Base-by-base conservation (phyloP, 495 filamentous ascomycete species). In the Talaromyces borbonicus region DNA sequence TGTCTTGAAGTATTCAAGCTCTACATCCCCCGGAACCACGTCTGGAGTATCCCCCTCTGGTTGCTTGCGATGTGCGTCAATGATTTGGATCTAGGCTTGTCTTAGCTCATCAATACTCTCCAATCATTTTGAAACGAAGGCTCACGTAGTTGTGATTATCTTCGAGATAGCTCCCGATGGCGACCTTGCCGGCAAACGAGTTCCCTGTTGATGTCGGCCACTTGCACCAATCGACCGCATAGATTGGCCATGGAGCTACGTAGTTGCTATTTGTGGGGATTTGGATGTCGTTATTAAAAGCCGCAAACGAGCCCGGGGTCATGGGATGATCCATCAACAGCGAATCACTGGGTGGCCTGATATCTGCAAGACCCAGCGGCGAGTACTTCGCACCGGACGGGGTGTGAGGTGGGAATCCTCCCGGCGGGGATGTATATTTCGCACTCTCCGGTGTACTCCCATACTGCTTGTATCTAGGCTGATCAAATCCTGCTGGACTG, bases 221-320 rank as follows among this genome's bases (percentile, higher is more conserved):
- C 66, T 97, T 97, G 64, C 92, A 99, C 93, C 93, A 99, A 69
- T 99, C 93, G 51, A 93, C 85, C 7, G 93, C 90, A 62, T 95
- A 97, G 30, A 93, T 82, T 29, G 87, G 81, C 87, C 92, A 99
- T 2, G 89, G 89, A 5, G 90, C 90, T 52, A 96, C 69, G 62
- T 97, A 97, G 54, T 90, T 95, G 66, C 89, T 83, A 54, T 84
- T 87, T 6, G 74, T 75, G 0, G 79, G 71, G 5, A 76, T 57
- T 27, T 74, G 67, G 15, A 56, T 65, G 29, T 79, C 77, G 22
- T 60, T 61, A 46, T 70, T 67, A 45, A 62, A 52, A 43, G 49
- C 64, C 12, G 65, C 52, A 25, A 61, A 48, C n/a, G 55, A 50
- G 4, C 62, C 60, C 3, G 67, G 58, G 29, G 61, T 72, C 51